Evolutionary conservation across 2,329 filamentous ascomycete species (phyloP).

Genomic region (Diaporthe amygdali): DNA sequence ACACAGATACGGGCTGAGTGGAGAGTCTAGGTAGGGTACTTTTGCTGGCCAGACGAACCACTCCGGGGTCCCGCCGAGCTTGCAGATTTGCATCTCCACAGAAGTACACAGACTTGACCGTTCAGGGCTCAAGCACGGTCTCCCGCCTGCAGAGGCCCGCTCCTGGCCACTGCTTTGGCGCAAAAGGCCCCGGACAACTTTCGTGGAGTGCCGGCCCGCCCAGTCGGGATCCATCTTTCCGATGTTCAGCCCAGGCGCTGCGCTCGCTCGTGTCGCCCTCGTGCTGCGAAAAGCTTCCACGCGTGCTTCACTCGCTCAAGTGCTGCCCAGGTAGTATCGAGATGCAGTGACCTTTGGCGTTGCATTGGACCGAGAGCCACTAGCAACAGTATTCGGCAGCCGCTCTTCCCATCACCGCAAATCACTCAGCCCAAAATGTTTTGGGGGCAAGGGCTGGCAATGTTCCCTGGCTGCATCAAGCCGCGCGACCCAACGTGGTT

Average conservation of each 20-base stretch:
- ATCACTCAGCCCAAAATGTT: constrained; percentile 8
- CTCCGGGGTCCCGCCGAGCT: constrained; percentile 1
- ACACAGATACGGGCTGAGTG: neutral
- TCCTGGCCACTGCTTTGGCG: neutral
- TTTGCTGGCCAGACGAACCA: neutral
- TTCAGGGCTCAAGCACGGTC: neutral
- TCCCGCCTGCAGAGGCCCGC: constrained; percentile 6
- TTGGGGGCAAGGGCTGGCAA: constrained; percentile 14
- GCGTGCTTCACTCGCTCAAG: neutral
- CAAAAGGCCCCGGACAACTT: neutral
- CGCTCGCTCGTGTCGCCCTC: neutral
- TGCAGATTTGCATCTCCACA: constrained; percentile 6
- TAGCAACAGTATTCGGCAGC: neutral
- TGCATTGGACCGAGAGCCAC: neutral
- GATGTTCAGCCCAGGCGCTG: neutral
- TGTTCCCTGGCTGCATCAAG: constrained; percentile 5
- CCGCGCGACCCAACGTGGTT: neutral
- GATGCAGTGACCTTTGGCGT: neutral
- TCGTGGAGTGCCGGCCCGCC: constrained; percentile 7
- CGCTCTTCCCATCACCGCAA: neutral
- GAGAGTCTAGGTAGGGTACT: neutral
- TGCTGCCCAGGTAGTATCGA: neutral
- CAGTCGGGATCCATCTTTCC: constrained; percentile 1
- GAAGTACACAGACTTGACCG: neutral
- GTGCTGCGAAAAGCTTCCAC: neutral